Evolutionary conservation across 2,329 filamentous ascomycete genomes (phyloP).

Genomic region (Alternaria novae-zelandiae): DNA sequence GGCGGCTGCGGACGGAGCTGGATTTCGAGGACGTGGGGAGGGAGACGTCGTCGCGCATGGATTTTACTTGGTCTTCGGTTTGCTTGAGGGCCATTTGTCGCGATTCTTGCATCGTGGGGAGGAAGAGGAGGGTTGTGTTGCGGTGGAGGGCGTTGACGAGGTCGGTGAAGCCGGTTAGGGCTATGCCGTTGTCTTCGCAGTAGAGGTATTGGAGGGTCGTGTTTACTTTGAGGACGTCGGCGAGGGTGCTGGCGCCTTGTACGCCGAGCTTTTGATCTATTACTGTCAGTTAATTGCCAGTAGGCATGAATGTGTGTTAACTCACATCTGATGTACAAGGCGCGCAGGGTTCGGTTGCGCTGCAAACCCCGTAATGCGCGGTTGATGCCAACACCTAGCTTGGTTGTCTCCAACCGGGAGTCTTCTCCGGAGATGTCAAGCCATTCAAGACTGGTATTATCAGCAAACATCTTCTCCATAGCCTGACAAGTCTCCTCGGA

Average conservation of each 20-base stretch:
- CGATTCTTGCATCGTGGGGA: slow-evolving; percentile 69
- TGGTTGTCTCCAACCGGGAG: slow-evolving; percentile 72
- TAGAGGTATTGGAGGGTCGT: slow-evolving; percentile 67
- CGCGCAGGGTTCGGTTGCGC: slow-evolving; percentile 66
- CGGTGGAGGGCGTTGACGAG: slow-evolving; percentile 71
- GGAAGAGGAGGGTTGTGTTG: slow-evolving; percentile 67
- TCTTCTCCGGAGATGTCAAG: slow-evolving; percentile 75
- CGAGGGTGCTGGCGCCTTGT: slow-evolving; percentile 72
- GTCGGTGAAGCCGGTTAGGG: slow-evolving; percentile 72
- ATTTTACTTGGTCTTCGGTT: slow-evolving; percentile 63
- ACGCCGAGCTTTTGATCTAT: slow-evolving; percentile 69
- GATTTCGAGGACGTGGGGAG: slow-evolving; percentile 35
- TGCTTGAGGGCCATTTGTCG: slow-evolving; percentile 66
- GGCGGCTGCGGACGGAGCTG: slow-evolving; percentile 41
- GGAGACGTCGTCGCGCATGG: slow-evolving; percentile 53
- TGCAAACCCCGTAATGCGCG: slow-evolving; percentile 69
- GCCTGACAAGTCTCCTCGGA: slow-evolving; percentile 70
- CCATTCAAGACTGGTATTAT: slow-evolving; percentile 70
- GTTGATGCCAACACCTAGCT: slow-evolving; percentile 72
- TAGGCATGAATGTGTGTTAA: neutral
- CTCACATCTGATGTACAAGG: slow-evolving; percentile 66
- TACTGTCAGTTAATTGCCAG: slow-evolving; percentile 18
- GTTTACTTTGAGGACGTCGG: slow-evolving; percentile 72
- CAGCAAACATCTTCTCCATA: slow-evolving; percentile 68
- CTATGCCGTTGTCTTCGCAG: slow-evolving; percentile 75